These are phyloP conservation scores for Amylostereum areolatum DNA, from an alignment of 1,284 basidiomycete species.

Conservation along the genomic window DNA sequence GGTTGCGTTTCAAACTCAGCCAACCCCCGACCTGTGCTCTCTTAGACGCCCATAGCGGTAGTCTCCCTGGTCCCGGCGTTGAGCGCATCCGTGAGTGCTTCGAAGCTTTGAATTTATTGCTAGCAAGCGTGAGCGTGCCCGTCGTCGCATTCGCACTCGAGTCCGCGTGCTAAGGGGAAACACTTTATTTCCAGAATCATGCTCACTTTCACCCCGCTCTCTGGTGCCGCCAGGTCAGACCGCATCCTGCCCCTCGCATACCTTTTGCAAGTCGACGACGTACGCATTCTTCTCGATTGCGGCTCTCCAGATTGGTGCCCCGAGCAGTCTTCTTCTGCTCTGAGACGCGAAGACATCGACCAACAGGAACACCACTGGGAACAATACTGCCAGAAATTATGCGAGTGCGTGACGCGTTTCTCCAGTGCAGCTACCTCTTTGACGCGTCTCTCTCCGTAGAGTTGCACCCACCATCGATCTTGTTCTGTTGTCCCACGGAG, in stretches of 20 bases:
- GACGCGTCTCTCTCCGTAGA: conserved; percentile 29
- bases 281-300: conserved; percentile 91
- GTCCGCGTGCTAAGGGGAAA: conserved; percentile 5
- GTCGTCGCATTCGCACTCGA: not conserved
- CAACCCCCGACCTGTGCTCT: too few relatives aligned
- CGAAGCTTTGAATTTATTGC: too few relatives aligned
- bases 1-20: conserved; percentile 14
- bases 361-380: conserved; percentile 41
- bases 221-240: conserved; percentile 71
- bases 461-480: conserved; percentile 75
- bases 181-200: conserved; percentile 33
- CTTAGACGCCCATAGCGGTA: too few relatives aligned
- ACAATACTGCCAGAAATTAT: conserved; percentile 58
- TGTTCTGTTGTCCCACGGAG: conserved; percentile 90
- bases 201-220: conserved; percentile 91
- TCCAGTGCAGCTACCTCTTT: not conserved
- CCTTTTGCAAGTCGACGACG: conserved; percentile 91
- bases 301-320: conserved; percentile 86
- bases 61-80: too few relatives aligned
- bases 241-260: conserved; percentile 71
- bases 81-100: too few relatives aligned
- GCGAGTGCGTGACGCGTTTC: conserved; percentile 43
- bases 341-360: conserved; percentile 25
- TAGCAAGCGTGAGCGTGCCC: too few relatives aligned
- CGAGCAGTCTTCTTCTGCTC: conserved; percentile 36